Percentiles rank a stretch among this genome's conserved stretches.
phyloP scores from a whole-genome alignment of 2,329 filamentous ascomycete genomes.

The Blastomyces gilchristii region DNA sequence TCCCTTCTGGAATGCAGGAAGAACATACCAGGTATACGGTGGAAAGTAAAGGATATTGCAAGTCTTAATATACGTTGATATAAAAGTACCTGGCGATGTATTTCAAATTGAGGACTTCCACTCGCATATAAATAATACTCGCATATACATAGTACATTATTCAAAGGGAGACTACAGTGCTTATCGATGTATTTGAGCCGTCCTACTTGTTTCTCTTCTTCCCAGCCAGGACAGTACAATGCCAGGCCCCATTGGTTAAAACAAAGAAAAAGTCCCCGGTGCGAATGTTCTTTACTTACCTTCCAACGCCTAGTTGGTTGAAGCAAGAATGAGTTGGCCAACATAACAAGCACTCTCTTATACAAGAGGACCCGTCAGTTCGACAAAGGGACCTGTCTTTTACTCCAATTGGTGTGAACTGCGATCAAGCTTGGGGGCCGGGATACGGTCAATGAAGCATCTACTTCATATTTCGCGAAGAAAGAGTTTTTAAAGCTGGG shows the following conservation, averaged over 20 bases:
- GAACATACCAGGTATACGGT: not conserved
- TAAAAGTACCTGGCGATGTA: not conserved
- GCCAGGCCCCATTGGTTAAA: not conserved
- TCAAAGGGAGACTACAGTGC: not conserved
- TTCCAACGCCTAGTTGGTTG: not conserved
- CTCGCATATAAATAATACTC: not conserved
- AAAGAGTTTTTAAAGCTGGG: not conserved
- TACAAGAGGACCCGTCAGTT: not conserved
- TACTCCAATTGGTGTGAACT: not conserved
- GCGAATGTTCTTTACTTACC: not conserved
- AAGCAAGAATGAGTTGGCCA: not conserved
- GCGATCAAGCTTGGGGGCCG: not conserved
- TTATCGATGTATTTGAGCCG: not conserved
- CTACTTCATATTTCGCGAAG: not conserved
- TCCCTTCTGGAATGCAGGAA: not conserved
- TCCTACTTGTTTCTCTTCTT: not conserved
- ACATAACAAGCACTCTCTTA: not conserved
- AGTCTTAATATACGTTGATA: not conserved
- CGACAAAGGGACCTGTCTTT: not conserved
- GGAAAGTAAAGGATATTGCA: not conserved
- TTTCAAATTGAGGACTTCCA: not conserved
- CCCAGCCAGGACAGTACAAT: not conserved
- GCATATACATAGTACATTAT: not conserved
- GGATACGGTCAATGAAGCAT: not conserved
- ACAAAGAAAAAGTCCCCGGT: not conserved